Evolutionary conservation across 169 alveolate species (phyloP).

Genomic region (Plasmodium inui): DNA sequence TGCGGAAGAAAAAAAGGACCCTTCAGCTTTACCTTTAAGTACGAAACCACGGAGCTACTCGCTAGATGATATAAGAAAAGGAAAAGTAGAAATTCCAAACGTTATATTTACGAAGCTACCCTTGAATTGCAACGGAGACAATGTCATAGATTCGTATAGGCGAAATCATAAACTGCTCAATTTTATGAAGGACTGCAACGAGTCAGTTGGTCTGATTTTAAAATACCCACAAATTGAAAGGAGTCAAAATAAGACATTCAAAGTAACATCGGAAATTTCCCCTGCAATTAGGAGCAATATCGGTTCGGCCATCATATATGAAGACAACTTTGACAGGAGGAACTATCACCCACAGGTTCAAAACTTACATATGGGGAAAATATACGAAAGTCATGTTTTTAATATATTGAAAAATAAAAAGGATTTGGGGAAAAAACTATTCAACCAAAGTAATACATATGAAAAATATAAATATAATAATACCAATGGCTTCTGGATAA

Average conservation of each 20-base stretch:
- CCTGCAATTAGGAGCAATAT: slow-evolving; percentile 31
- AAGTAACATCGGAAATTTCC: slow-evolving; percentile 40
- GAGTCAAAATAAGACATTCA: neutral
- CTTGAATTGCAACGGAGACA: slow-evolving; percentile 16
- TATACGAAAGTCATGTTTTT: slow-evolving; percentile 68
- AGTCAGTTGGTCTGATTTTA: slow-evolving; percentile 49
- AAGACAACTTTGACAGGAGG: slow-evolving; percentile 71
- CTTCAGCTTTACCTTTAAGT: neutral
- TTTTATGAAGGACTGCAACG: slow-evolving; percentile 71
- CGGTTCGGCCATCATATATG: slow-evolving; percentile 66
- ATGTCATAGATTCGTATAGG: slow-evolving; percentile 58
- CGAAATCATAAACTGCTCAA: slow-evolving; percentile 55
- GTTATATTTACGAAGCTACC: slow-evolving; percentile 56
- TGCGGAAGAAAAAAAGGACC: neutral
- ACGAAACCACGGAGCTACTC: slow-evolving; percentile 55
- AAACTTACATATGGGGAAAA: slow-evolving; percentile 66
- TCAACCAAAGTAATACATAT: slow-evolving; percentile 33
- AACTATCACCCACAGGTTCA: slow-evolving; percentile 50
- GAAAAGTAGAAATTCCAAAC: slow-evolving; percentile 46
- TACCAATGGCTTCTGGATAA: slow-evolving; percentile 65
- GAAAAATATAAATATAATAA: slow-evolving; percentile 66
- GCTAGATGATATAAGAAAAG: slow-evolving; percentile 49
- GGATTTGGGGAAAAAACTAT: slow-evolving; percentile 49
- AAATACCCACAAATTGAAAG: slow-evolving; percentile 65
- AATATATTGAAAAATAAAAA: slow-evolving; percentile 70